Base-by-base conservation (phyloP, 768 basidiomycete genomes). In the Termitomyces sp. region DNA sequence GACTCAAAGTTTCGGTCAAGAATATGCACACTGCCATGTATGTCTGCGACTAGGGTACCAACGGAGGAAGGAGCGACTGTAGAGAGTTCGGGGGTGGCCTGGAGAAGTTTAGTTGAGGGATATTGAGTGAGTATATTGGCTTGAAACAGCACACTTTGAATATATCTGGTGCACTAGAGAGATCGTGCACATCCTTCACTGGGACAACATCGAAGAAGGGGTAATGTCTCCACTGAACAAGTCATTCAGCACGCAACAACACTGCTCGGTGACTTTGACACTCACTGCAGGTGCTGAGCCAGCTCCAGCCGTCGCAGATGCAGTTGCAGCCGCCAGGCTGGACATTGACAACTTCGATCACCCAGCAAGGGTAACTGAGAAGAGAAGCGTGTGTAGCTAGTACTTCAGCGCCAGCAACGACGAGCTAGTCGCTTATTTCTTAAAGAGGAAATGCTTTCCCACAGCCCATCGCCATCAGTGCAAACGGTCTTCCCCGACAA, bases 121-220 rank as follows among this genome's bases (percentile, higher is more conserved):
- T 34, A 31, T 56, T 51, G 27, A 42, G 16, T 51, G 27, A 42
- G 16, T 16, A 6, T 22, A 37, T 13, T 16, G 43, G 16, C 7
- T 29, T 10, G 2, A 22, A 22, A 16, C 31, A 18, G 50, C 61
- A 42, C 63, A 88, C 91, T 69, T 87, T 87, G 79, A 96, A 85
- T 24, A 93, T 79, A 54, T 91, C 87, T 0, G 93, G 93, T 0
- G 86, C 71, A 57, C 80, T 83, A 2, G 83, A 80, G 14, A 91
- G 75, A 67, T 96, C 90, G 64, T 94, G 84, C 2, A 79, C 75
- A 64, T 93, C 92, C 68, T 86, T 92, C 60, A 94, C 85, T 12
- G 84, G 81, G 4, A 83, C 79, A 13, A 80, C 76, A 61, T 94
- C 86, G 67, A 97, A 98, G 83, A 97, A 97, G 3, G 85, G 78